A percentile compares a stretch with the other conserved stretches of the same genome.
phyloP scores from a whole-genome alignment of 2,329 filamentous ascomycete species.

The Elsinoe australis region DNA sequence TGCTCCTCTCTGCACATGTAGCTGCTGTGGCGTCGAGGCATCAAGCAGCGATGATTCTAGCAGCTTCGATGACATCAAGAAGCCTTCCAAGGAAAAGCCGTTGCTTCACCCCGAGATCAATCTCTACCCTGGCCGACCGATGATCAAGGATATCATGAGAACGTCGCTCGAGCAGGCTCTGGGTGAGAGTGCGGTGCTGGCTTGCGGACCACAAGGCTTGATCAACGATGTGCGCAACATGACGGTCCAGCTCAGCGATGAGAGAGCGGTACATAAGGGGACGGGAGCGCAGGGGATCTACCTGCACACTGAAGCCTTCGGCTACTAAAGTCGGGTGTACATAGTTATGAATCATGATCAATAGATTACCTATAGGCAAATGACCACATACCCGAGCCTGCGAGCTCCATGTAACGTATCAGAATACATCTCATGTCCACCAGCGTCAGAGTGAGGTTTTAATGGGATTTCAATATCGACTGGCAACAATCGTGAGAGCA shows the following conservation, averaged over 20 bases:
- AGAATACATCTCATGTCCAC: no score
- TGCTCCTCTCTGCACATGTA: slow-evolving; percentile 29
- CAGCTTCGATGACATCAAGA: slow-evolving; percentile 17
- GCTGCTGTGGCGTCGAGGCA: slow-evolving; percentile 29
- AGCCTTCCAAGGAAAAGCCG: slow-evolving; percentile 16
- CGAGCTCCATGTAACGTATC: no score
- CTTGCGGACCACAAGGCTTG: slow-evolving; percentile 52
- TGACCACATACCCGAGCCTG: no score
- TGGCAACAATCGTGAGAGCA: no score
- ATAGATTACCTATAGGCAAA: not conserved
- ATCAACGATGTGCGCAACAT: slow-evolving; percentile 48
- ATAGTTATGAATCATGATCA: slow-evolving; percentile 14
- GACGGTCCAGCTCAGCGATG: slow-evolving; percentile 53
- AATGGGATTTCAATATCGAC: no score
- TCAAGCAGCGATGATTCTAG: slow-evolving; percentile 20
- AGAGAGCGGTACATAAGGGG: slow-evolving; percentile 59
- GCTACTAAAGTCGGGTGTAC: slow-evolving; percentile 28
- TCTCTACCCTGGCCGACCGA: slow-evolving; percentile 46
- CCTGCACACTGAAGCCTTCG: slow-evolving; percentile 53
- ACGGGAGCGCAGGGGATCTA: slow-evolving; percentile 59
- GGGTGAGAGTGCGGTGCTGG: slow-evolving; percentile 56
- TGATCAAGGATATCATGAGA: slow-evolving; percentile 45
- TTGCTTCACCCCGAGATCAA: slow-evolving; percentile 30
- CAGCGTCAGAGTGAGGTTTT: no score
- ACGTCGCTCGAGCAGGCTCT: slow-evolving; percentile 50